Evolutionary conservation across 75 land plant species (phyloP), one percentile per base, ranked within the genome.

Genomic region (Cunninghamia lanceolata): DNA sequence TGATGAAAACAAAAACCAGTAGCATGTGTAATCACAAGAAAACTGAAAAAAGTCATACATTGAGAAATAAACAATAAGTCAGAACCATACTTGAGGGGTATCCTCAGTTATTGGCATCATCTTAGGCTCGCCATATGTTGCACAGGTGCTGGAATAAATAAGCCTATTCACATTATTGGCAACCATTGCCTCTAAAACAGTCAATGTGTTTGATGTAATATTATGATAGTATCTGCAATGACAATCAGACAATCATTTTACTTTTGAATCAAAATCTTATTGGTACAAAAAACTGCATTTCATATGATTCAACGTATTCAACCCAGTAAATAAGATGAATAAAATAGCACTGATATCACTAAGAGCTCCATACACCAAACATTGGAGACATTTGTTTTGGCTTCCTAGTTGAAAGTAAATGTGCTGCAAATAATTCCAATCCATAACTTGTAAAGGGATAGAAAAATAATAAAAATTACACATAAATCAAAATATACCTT

Each of bases 71-170:
- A 15, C 13, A 80, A 43, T 28, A 25, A 80, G 15, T 43, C 47
- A n/a, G 52, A 80, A 10, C 50, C 86, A 82, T 89, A 90, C 91
- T 84, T 90, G 91, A 15, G 50, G 56, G 9, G 91, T 90, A 63
- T 68, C 91, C 68, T 90, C 91, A 54, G 50, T 89, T 50, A 90
- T 90, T 43, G 91, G 91, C 91, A 90, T 90, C 17, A 15, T 82
- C 35, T 80, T 54, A 17, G 91, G 91, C 86, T 90, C 91, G 34
- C 91, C 91, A 86, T 90, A 90, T 79, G 91, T 90, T 40, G 91
- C 91, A 89, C 91, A 90, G 17, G 91, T 90, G 85, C 91, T 90
- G 35, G 91, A 90, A 75, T 90, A 90, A 43, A 90, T 84, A 80
- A 90, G 88, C 32, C 32, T 90, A 68, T 86, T 56, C 34, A 89